phyloP scores from a whole-genome alignment of 2,329 filamentous ascomycete species.

The Didymella lethalis region DNA sequence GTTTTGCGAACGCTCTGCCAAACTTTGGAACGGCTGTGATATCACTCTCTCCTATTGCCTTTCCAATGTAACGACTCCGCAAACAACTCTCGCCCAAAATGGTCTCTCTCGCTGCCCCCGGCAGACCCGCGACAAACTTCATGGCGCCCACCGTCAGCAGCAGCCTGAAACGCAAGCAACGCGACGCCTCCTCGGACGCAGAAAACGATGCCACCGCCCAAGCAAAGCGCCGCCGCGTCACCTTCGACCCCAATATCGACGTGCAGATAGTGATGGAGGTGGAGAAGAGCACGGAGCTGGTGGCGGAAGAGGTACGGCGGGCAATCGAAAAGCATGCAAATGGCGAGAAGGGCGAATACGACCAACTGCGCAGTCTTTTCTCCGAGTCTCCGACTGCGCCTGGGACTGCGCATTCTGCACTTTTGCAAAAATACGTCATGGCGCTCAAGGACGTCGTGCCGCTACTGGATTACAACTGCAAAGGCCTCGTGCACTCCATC shows the following conservation, averaged over 20 bases:
- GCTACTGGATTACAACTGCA: conserved; percentile 63
- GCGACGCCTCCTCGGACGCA: conserved; percentile 38
- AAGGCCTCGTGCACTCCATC: conserved; percentile 65
- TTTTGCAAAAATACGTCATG: conserved; percentile 65
- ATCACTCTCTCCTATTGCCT: conserved; percentile 9
- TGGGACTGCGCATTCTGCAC: conserved; percentile 60
- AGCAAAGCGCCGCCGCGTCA: conserved; percentile 57
- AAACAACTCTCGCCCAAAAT: conserved; percentile 33
- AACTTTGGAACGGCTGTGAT: conserved; percentile 4
- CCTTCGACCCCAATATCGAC: conserved; percentile 59
- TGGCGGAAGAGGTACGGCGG: conserved; percentile 68
- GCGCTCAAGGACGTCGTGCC: conserved; percentile 66
- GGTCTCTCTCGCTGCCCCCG: conserved; percentile 50
- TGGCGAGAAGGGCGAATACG: conserved; percentile 64
- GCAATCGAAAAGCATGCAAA: conserved; percentile 63
- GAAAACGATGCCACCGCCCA: conserved; percentile 47
- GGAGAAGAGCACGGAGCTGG: conserved; percentile 64
- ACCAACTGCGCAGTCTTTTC: conserved; percentile 64
- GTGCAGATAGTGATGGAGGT: conserved; percentile 55
- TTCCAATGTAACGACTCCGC: conserved; percentile 40
- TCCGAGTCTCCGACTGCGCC: conserved; percentile 56
- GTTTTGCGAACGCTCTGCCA: conserved; percentile 11
- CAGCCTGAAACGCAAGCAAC: conserved; percentile 51
- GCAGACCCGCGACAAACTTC: conserved; percentile 34
- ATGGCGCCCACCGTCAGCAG: conserved; percentile 38